These are phyloP conservation scores for Talaromyces borbonicus DNA, from an alignment of 495 filamentous ascomycete species.

Conservation along the genomic window DNA sequence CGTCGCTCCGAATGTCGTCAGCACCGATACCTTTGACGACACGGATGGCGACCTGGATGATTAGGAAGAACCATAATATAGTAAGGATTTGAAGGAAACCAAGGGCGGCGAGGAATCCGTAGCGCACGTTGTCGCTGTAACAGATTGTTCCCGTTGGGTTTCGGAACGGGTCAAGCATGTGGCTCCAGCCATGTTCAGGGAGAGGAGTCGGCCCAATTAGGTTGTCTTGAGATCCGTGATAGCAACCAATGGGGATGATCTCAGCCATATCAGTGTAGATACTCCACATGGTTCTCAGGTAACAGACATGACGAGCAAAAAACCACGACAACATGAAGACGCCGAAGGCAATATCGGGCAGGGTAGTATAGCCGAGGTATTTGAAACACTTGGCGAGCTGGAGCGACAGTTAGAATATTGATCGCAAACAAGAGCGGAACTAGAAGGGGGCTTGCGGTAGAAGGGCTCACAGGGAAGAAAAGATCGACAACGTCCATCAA, in stretches of 20 bases:
- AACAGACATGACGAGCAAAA: conserved; percentile 70
- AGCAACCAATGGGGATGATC: conserved; percentile 61
- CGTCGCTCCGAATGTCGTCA: conserved; percentile 81
- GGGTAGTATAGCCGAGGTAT: conserved; percentile 62
- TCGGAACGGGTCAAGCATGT: conserved; percentile 61
- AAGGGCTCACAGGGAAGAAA: conserved; percentile 61
- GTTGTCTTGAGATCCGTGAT: conserved; percentile 44
- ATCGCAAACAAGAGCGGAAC: no score
- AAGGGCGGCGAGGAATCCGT: conserved; percentile 64
- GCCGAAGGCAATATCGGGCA: conserved; percentile 79
- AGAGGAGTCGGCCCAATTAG: conserved; percentile 46
- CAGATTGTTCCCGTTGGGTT: conserved; percentile 62
- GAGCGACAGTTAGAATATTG: conserved; percentile 16
- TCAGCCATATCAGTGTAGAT: conserved; percentile 60
- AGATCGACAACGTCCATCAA: conserved; percentile 93
- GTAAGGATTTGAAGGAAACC: conserved; percentile 71
- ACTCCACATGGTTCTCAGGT: conserved; percentile 67
- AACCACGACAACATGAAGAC: conserved; percentile 85
- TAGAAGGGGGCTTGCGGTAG: neutral
- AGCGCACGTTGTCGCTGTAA: conserved; percentile 62
- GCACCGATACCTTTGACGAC: conserved; percentile 69
- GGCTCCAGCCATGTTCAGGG: conserved; percentile 43
- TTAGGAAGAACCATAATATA: conserved; percentile 85
- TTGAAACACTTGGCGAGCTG: conserved; percentile 92
- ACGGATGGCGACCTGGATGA: conserved; percentile 64